These are phyloP conservation scores for Podospora comata DNA, from an alignment of 495 filamentous ascomycete species.

Conservation along the genomic window DNA sequence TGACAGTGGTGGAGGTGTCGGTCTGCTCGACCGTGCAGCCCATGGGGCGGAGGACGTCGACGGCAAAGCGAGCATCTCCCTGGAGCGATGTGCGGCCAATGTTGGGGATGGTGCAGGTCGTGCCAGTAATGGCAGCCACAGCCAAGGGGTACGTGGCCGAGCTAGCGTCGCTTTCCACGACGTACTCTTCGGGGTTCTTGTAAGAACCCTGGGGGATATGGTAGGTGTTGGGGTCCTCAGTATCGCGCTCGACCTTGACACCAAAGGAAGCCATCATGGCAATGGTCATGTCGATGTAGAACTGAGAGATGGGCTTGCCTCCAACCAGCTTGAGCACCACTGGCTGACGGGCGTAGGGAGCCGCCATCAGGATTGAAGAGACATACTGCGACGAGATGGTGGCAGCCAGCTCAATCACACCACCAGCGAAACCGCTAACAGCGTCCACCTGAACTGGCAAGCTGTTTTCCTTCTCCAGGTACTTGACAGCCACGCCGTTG, in stretches of 20 bases:
- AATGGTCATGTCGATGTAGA: conserved; percentile 98
- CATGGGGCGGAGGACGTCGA: conserved; percentile 89
- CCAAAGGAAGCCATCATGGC: conserved; percentile 97
- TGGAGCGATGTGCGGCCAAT: conserved; percentile 90
- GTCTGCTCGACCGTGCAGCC: conserved; percentile 87
- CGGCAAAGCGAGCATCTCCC: conserved; percentile 92
- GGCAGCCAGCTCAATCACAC: conserved; percentile 85
- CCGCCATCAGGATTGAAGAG: conserved; percentile 93
- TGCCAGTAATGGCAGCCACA: conserved; percentile 90
- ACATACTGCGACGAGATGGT: conserved; percentile 98
- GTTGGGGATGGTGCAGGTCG: conserved; percentile 91
- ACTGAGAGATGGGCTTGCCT: conserved; percentile 93
- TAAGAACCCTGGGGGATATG: conserved; percentile 87
- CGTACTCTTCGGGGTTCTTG: conserved; percentile 79
- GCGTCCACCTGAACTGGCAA: conserved; percentile 81
- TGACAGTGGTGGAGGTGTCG: conserved; percentile 84
- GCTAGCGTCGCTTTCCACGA: conserved; percentile 95
- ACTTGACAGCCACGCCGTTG: conserved; percentile 81
- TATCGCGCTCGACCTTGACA: conserved; percentile 61
- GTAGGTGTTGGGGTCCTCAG: conserved; percentile 79
- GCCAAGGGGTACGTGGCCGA: conserved; percentile 96
- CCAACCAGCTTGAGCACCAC: conserved; percentile 87
- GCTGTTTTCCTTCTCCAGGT: conserved; percentile 74
- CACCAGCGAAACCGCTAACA: conserved; percentile 82
- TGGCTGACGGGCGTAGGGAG: conserved; percentile 90